Base-by-base conservation (phyloP, 805 yeast species). In the Metschnikowia rubicola region DNA sequence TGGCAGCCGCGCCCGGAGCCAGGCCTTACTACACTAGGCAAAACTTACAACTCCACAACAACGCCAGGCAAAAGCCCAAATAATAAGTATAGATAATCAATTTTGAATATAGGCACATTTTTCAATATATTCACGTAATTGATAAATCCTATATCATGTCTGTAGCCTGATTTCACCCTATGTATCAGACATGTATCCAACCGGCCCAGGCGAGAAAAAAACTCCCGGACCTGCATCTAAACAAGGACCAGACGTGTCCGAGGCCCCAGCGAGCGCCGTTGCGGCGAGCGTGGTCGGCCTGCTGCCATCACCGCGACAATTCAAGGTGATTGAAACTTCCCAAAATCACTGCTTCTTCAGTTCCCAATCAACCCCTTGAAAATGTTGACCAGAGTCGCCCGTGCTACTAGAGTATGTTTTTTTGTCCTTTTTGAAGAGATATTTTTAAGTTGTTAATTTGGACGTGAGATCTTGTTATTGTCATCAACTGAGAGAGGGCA, bases 381-480 rank as follows among this genome's bases (percentile, higher is more conserved):
- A 50, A 71, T 71, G 76, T 71, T 71, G 61, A 67, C 75, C 43
- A 70, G 73, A 68, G 59, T 71, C 59, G 67, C 65, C 55, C 73
- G 75, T 66, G 63, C 71, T 47, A 57, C 73, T 46, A 71, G 65
- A 63, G 75, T 71, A 70, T 59, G 76, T 71, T 26, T 17, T 8
- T 12, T 12, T 10, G 4, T n/a, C 33, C n/a, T 11, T 31, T 1
- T 2, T 11, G n/a, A 12, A 10, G 17, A 34, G 11, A 15, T 34
- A 15, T 11, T 10, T 3, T 15, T 1, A 15, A 8, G 17, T 30
- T 15, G 9, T 39, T 29, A 11, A 28, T 39, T 21, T 21, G 26
- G 26, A 21, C 3, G 26, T 21, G 26, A 21, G 7, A 5, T 21
- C 26, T 21, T 21, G 26, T 21, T 21, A 4, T 21, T 21, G 26